Conservation (phyloP, 257 asterid genomes). For the Lavandula angustifolia region DNA sequence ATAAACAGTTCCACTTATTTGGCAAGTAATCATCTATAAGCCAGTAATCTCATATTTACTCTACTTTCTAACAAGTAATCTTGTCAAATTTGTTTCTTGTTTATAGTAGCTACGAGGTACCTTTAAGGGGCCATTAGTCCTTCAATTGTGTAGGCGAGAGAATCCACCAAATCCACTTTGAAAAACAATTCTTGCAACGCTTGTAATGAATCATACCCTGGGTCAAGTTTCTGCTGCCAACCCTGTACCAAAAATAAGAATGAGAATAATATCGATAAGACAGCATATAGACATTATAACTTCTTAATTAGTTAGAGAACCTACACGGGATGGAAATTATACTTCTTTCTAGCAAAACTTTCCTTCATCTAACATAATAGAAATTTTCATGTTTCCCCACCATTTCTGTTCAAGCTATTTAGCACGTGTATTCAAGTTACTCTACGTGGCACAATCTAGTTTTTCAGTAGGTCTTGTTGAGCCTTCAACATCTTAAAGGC, state of each 20-base stretch:
- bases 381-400: too few species aligned
- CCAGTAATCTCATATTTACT: background rate
- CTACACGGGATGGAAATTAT: too few species aligned
- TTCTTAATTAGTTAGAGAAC: background rate
- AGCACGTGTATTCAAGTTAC: background rate
- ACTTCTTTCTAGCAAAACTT: too few species aligned
- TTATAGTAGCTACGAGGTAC: constrained; percentile 15
- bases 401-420: too few species aligned
- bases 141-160: constrained; percentile 72
- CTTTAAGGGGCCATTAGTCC: constrained; percentile 82
- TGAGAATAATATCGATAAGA: constrained; percentile 7
- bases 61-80: background rate
- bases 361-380: too few species aligned
- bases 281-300: background rate
- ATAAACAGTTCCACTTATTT: background rate
- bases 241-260: constrained; percentile 47
- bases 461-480: constrained; percentile 10
- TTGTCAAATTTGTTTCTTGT: constrained; percentile 13
- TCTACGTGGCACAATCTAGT: background rate
- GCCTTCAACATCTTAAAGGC: background rate
- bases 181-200: constrained; percentile 69
- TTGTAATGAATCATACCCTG: constrained; percentile 65
- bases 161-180: constrained; percentile 75
- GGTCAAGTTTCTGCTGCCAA: constrained; percentile 95
- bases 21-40: constrained; percentile 9